Evolutionary conservation across 768 basidiomycete genomes (phyloP), one percentile per base, ranked within the genome.

Genomic region (Daedaleopsis nitida): DNA sequence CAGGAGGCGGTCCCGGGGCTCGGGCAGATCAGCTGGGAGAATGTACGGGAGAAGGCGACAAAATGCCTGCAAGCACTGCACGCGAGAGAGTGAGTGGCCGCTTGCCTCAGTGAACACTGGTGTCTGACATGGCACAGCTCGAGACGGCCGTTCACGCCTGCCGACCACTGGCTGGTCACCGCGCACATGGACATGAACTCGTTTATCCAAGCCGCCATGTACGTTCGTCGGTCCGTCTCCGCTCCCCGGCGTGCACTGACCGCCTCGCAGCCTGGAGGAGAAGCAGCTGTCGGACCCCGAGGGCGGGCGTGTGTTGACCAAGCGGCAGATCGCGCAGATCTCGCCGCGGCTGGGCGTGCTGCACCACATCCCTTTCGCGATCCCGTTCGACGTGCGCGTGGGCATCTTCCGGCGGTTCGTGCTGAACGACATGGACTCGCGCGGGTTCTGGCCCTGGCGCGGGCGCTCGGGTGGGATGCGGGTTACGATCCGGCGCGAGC

Each of bases 361-460:
- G 55, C 92, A 98, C 77, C 96, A 98, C 74, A 91, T 98, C 58
- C 96, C 96, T 0, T 97, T 97, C 75, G 86, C 94, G 6, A 90
- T 98, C 58, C 96, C 96, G 0, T 98, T 98, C 75, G 87, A 90
- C 54, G 84, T 86, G 1, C 87, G 96, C n/a, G 92, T 98, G 12
- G 83, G 86, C 39, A 93, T 98, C 50, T 96, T 98, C 76, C 83
- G 93, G 23, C 79, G 85, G 56, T 97, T 97, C 72, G 84, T 98
- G 52, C 73, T 78, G 45, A 88, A 84, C 66, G 92, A 96, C 68
- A 77, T 72, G 55, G 66, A 64, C 57, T 61, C 19, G 9, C 61
- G 64, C 10, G 70, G 71, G 19, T 56, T 63, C 44, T 64, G 58
- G 58, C 69, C 43, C 54, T 61, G 62, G 55, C 62, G 55, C 55